Evolutionary conservation across 306 rosid genomes (phyloP).

Genomic region (Abrus pulchellus): DNA sequence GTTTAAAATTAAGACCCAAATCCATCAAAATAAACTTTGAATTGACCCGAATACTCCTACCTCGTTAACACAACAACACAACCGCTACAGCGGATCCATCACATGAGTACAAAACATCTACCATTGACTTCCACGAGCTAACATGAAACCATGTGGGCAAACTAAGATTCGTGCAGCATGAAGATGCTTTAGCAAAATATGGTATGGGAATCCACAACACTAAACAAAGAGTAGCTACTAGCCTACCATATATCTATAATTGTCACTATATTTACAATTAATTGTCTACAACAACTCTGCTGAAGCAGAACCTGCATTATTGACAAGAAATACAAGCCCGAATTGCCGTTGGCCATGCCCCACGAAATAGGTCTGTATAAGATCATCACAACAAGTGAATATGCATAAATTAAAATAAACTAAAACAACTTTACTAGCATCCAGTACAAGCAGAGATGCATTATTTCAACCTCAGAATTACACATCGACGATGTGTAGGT

Average conservation of each 20-base stretch:
- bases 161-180: constrained; percentile 15
- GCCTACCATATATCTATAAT: not conserved
- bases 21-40: too few relatives aligned
- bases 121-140: not conserved
- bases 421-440: not conserved
- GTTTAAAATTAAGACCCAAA: too few relatives aligned
- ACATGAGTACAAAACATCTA: not conserved
- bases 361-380: constrained; percentile 37
- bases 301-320: constrained; percentile 21
- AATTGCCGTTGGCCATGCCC: constrained; percentile 22
- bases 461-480: constrained; percentile 5
- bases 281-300: constrained; percentile 29
- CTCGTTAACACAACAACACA: not conserved
- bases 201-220: not conserved
- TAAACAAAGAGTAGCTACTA: not conserved
- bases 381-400: constrained; percentile 10
- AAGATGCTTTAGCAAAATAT: not conserved
- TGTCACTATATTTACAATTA: not conserved
- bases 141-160: not conserved
- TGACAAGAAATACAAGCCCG: constrained; percentile 20
- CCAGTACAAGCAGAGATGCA: not conserved
- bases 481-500: not conserved
- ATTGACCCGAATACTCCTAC: too few relatives aligned
- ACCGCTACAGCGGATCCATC: not conserved
- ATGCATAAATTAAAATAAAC: not conserved